Conservation (phyloP, 2,329 filamentous ascomycete genomes). For the Arthrobotrys pseudoclavata region DNA sequence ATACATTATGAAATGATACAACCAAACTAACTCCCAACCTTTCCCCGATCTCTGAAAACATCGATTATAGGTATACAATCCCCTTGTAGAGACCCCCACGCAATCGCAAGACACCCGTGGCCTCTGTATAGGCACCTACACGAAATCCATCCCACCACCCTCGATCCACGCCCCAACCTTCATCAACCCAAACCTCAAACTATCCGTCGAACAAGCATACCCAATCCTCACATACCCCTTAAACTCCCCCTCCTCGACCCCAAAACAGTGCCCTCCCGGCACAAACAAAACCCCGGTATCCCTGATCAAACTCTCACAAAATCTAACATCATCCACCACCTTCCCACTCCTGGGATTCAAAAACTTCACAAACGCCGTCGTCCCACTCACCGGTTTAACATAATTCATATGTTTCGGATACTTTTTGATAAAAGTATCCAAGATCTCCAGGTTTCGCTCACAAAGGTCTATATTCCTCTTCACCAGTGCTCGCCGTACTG, state of each 20-base stretch:
- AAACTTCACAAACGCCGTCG: conserved; percentile 79
- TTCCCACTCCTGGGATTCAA: conserved; percentile 68
- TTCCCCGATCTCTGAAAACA: not conserved
- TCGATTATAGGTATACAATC: not conserved
- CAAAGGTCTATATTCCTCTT: conserved; percentile 76
- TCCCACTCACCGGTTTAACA: conserved; percentile 82
- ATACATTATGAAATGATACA: not conserved
- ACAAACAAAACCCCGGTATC: conserved; percentile 80
- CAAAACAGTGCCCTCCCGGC: conserved; percentile 81
- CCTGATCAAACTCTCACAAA: conserved; percentile 78
- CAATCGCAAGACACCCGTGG: not conserved
- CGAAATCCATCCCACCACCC: conserved; percentile 34
- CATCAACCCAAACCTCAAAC: conserved; percentile 77
- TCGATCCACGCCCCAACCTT: conserved; percentile 65
- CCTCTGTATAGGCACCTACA: not conserved
- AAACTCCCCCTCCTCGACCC: conserved; percentile 73
- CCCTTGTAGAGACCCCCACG: not conserved
- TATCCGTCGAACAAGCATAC: conserved; percentile 78
- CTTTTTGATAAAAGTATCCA: conserved; percentile 77
- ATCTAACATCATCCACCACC: conserved; percentile 78
- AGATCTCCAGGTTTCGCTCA: conserved; percentile 75
- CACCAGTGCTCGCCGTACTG: conserved; percentile 75
- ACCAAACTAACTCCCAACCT: not conserved
- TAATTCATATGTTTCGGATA: conserved; percentile 76
- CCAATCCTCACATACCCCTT: conserved; percentile 82